Percentiles rank a stretch among this genome's conserved stretches.
phyloP scores from a whole-genome alignment of 1,139 yeast genomes.

The Taphrina deformans region DNA sequence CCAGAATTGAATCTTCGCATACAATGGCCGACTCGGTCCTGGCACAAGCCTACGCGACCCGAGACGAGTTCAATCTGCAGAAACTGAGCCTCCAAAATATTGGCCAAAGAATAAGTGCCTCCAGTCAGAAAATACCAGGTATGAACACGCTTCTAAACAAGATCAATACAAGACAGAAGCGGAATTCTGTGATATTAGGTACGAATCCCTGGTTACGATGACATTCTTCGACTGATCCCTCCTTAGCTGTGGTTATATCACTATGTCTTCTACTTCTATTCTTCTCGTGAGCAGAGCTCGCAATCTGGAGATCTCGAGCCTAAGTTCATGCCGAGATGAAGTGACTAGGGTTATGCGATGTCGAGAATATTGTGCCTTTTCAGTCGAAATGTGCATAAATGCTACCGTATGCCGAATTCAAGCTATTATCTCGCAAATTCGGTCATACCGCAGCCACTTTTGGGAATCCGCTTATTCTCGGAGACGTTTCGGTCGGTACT shows the following conservation, averaged over 20 bases:
- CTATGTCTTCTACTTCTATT: constrained; percentile 15
- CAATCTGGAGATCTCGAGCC: too few species aligned
- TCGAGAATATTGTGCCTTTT: too few species aligned
- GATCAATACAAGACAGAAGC: constrained; percentile 82
- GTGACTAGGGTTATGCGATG: too few species aligned
- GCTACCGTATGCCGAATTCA: too few species aligned
- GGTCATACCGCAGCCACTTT: not conserved
- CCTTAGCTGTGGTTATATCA: constrained; percentile 22
- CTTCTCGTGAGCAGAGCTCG: constrained; percentile 1
- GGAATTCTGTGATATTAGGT: constrained; percentile 85
- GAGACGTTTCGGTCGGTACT: too few species aligned
- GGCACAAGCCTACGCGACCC: constrained; percentile 82
- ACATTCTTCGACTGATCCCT: not conserved
- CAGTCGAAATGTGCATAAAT: too few species aligned
- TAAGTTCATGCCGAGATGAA: too few species aligned
- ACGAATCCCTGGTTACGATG: constrained; percentile 46
- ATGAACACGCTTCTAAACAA: constrained; percentile 70
- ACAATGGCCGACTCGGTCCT: constrained; percentile 74
- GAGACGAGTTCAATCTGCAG: constrained; percentile 80
- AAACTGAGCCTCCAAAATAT: constrained; percentile 64
- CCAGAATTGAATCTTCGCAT: constrained; percentile 71
- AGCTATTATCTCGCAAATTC: too few species aligned
- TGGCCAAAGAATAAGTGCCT: constrained; percentile 61
- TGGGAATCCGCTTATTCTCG: not conserved
- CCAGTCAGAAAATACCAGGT: constrained; percentile 76